phyloP scores from a whole-genome alignment of 2,329 filamentous ascomycete species.

The Helotiales sp. region DNA sequence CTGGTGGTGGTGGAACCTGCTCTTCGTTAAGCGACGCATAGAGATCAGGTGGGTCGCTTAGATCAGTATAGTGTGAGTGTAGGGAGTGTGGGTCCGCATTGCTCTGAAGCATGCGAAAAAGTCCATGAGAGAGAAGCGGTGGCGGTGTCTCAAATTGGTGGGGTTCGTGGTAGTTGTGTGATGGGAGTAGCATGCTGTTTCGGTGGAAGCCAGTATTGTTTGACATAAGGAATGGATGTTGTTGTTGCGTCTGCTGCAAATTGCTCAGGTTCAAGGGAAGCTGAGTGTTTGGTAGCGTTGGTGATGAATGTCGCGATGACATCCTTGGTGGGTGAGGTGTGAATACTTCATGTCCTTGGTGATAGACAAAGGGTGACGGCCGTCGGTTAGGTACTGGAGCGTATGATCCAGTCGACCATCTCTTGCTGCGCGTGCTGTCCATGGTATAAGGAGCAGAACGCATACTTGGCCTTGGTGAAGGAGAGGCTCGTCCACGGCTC shows the following conservation, averaged over 20 bases:
- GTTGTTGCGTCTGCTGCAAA: slow-evolving; percentile 57
- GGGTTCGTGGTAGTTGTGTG: slow-evolving; percentile 47
- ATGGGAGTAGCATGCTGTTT: slow-evolving; percentile 61
- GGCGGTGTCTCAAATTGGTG: slow-evolving; percentile 59
- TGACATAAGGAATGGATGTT: slow-evolving; percentile 52
- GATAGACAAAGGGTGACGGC: slow-evolving; percentile 62
- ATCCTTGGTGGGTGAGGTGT: slow-evolving; percentile 55
- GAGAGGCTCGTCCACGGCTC: slow-evolving; percentile 70
- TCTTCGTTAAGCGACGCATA: slow-evolving; percentile 75
- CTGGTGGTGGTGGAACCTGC: slow-evolving; percentile 70
- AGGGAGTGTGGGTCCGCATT: slow-evolving; percentile 69
- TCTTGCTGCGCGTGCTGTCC: slow-evolving; percentile 66
- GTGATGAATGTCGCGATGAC: slow-evolving; percentile 52
- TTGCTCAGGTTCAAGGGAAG: slow-evolving; percentile 49
- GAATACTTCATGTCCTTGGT: slow-evolving; percentile 60
- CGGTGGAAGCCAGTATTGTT: slow-evolving; percentile 52
- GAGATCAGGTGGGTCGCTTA: slow-evolving; percentile 75
- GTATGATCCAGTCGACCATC: slow-evolving; percentile 78
- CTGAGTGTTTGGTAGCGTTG: slow-evolving; percentile 44
- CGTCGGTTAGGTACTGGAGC: slow-evolving; percentile 56
- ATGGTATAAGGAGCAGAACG: slow-evolving; percentile 71
- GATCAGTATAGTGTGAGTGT: slow-evolving; percentile 69
- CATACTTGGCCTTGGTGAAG: slow-evolving; percentile 67
- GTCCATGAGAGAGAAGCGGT: slow-evolving; percentile 65
- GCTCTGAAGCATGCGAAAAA: slow-evolving; percentile 73